Base-by-base conservation (phyloP, 75 land plant species). In the Pinus tabuliformis region DNA sequence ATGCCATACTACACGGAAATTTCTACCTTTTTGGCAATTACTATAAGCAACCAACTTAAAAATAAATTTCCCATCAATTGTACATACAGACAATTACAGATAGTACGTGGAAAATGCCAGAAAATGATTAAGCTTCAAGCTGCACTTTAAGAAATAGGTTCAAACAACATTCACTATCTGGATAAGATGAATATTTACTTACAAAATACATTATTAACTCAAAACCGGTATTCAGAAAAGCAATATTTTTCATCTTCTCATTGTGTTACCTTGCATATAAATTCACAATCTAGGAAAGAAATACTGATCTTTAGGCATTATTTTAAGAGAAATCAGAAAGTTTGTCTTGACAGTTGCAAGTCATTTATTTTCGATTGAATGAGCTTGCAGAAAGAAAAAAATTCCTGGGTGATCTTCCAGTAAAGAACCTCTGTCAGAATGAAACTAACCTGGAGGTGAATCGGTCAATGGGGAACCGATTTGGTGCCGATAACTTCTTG, bases 361-460 rank as follows among this genome's bases (percentile, higher is more conserved):
- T 64, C 36, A 17, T 64, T 30, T 18, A 30, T 36, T 16, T 3
- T 3, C 36, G 18, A 33, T 36, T 33, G 18, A 36, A 64, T 64
- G 42, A 64, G 15, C 42, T 6, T 37, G 28, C 33, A 37, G 49
- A 68, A 78, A 33, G 58, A 70, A 30, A 78, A 33, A 36, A 68
- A 57, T 70, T n/a, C 57, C 9, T 11, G 11, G 12, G 9, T 11
- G n/a, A 66, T 66, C 45, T 66, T 17, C 66, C 9, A 66, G 45
- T 39, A 39, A 66, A 66, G 21, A 66, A 39, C 11, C 71, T n/a
- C 18, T 39, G 11, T 66, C 39, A 66, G 45, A 22, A 39, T 15
- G 37, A 59, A 26, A 58, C 66, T 20, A 70, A 95, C 99, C 98
- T 77, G 98, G 98, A 59, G 98, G 98, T 73, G 99, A 97, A 77